Conservation (phyloP, 2,329 filamentous ascomycete species). For the Neonectria hederae region DNA sequence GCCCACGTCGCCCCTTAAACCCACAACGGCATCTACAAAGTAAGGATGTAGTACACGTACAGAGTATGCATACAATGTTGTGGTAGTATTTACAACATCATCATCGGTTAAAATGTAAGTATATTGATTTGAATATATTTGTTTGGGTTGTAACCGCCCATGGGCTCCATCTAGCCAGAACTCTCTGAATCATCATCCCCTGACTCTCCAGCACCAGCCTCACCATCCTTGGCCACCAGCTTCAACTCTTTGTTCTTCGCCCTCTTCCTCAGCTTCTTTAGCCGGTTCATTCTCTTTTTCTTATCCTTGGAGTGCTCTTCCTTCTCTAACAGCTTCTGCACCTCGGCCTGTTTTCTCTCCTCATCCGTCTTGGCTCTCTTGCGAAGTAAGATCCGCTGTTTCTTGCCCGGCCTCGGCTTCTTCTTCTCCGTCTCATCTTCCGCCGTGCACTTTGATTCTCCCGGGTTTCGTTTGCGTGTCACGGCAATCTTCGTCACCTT, state of each 20-base stretch:
- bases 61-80: neutral
- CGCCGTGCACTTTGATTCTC: conserved; percentile 18
- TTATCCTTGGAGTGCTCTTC: conserved; percentile 68
- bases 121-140: neutral
- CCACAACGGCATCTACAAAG: neutral
- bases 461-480: conserved; percentile 41
- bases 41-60: no score
- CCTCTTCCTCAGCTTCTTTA: conserved; percentile 68
- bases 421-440: conserved; percentile 34
- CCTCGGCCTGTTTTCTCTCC: conserved; percentile 51
- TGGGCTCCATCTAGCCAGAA: conserved; percentile 23
- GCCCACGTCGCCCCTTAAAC: neutral
- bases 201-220: conserved; percentile 34
- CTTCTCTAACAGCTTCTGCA: conserved; percentile 56
- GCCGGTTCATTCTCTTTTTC: conserved; percentile 68
- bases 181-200: conserved; percentile 22
- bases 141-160: no score
- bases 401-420: conserved; percentile 65
- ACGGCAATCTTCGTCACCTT: conserved; percentile 58
- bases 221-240: conserved; percentile 40
- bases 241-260: conserved; percentile 67
- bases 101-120: neutral
- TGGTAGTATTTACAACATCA: neutral
- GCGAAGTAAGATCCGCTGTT: conserved; percentile 62
- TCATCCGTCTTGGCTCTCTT: conserved; percentile 54